Base-by-base conservation (phyloP, 2,329 filamentous ascomycete genomes). In the Aschersonia sp. region DNA sequence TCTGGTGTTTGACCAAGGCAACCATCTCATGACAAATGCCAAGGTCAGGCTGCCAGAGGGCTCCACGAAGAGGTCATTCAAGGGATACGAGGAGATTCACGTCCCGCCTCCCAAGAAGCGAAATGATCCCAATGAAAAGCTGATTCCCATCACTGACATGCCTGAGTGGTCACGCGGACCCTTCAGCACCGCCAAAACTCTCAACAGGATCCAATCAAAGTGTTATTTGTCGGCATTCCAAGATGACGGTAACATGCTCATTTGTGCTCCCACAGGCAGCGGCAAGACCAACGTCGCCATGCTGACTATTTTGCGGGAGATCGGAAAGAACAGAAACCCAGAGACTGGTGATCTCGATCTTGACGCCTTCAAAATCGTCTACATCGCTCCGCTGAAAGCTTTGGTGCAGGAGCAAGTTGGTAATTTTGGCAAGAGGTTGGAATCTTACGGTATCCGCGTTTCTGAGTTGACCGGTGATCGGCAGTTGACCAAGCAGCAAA, bases 221-320 rank as follows among this genome's bases (percentile, higher is more conserved):
- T 97, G 91, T 62, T 98, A 81, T 61, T 85, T 88, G 1, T 81
- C 85, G 3, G 92, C 92, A 0, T 98, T 98, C 60, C 77, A 88
- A 51, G 85, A 91, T 51, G 94, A 98, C 61, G 91, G 89, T 32
- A 98, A 98, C 62, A 89, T 98, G 86, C 82, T 98, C 48, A 84
- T 98, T 60, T 98, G 92, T 64, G 94, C 92, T 5, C 92, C 92
- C 1, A 98, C 92, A 45, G 92, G 92, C 55, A 95, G 89, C 62
- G 92, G 92, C 61, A 98, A 98, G 70, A 98, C 92, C 2, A 98
- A 98, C 59, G 92, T 98, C 46, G 91, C 91, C 42, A 97, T 98
- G 91, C 73, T 98, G 53, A 84, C 91, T 2, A 97, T 98, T 60
- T 75, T 98, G 40, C 86, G 91, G 52, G 94, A 98, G 63, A 89